Percentiles rank a stretch among this genome's conserved stretches.
Conservation (phyloP, 2,329 filamentous ascomycete species). For the Hymenoscyphus fructigenus region DNA sequence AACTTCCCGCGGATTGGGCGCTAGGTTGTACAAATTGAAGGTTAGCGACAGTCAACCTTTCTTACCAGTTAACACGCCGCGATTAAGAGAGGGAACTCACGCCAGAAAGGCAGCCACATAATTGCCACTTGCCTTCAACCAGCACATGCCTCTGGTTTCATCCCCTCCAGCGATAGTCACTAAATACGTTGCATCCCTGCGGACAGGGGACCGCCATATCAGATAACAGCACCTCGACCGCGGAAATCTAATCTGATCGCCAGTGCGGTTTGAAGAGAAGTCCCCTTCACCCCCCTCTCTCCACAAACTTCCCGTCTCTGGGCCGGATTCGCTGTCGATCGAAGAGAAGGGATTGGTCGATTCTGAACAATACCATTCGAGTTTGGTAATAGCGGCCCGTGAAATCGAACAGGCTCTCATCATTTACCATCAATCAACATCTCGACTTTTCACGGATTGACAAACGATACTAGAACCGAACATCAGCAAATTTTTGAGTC, state of each 20-base stretch:
- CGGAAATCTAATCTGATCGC: conserved; percentile 1
- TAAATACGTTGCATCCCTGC: neutral
- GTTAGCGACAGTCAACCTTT: neutral
- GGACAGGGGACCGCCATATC: neutral
- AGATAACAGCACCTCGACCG: neutral
- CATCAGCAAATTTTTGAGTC: neutral
- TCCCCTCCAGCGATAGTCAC: neutral
- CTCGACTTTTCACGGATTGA: neutral
- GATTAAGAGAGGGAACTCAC: neutral
- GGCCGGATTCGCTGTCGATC: neutral
- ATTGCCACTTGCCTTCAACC: neutral
- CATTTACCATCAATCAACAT: conserved; percentile 20
- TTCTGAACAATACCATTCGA: conserved; percentile 4
- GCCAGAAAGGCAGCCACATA: neutral
- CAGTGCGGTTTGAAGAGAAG: neutral
- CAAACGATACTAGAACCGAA: neutral
- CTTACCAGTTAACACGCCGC: neutral
- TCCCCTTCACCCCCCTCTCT: neutral
- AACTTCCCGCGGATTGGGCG: neutral
- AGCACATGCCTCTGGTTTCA: neutral
- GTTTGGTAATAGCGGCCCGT: conserved; percentile 6
- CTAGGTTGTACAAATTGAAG: neutral
- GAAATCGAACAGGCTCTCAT: neutral
- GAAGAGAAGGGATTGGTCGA: neutral
- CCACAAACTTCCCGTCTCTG: neutral